Evolutionary conservation across 768 basidiomycete genomes (phyloP), one percentile per base, ranked within the genome.

Genomic region (Phanerochaete sordida): DNA sequence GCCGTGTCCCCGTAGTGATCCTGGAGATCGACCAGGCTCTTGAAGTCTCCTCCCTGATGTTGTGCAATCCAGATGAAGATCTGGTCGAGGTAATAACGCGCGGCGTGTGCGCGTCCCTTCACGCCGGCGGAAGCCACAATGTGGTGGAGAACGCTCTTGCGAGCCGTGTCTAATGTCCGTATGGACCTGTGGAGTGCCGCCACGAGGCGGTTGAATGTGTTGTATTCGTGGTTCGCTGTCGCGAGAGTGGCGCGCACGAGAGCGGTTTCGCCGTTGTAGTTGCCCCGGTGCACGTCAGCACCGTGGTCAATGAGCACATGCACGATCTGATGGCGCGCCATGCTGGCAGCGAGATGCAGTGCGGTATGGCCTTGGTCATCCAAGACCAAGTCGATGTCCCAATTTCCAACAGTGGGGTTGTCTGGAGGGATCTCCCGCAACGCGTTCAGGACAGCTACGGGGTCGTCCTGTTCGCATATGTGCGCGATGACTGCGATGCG

Each of bases 1-100:
- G 93, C 93, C 0, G 96, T 98, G 70, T 99, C 97, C 0, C 96
- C 97, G 70, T 98, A 89, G 65, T 91, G 86, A 69, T 99, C 97
- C 73, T 93, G 92, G 44, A 96, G 76, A 72, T 98, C 93, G 12
- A 98, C 87, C 53, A 98, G 74, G 4, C 84, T 86, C 66, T 81
- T 80, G 69, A 93, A 94, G 65, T 89, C 86, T 1, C 87, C 90
- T 8, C 80, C 82, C 65, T 93, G 85, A 61, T 87, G 77, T 58
- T 88, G 83, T 19, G 87, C 93, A 65, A 98, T 84, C 86, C 87
- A 93, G 62, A 87, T 81, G 66, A 98, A 86, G 55, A 98, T 84
- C 67, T 88, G 86, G 64, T 95, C 93, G 58, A 98, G 83, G 71
- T 98, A 98, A 74, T 95, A 94, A 52, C 91, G 80, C 11, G 97